Base-by-base conservation (phyloP, 371 early-diverging fungal species). In the Rhizopus delemar region DNA sequence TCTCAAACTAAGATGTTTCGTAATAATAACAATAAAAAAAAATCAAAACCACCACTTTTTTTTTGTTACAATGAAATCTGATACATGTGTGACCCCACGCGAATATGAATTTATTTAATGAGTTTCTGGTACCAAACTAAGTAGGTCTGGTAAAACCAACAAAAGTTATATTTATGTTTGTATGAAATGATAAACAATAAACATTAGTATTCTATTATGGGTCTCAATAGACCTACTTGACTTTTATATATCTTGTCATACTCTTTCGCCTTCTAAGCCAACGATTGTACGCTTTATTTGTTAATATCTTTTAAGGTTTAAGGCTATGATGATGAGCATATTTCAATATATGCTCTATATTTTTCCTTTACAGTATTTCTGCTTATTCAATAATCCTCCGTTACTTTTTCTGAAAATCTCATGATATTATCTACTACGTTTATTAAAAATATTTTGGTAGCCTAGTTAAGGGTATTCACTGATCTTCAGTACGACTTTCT, bases 371-470 rank as follows among this genome's bases (percentile, higher is more conserved):
- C 22, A 22, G 2, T 22, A 22, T 22, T 22, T 22, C 0, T 86
- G 93, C 80, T 82, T 83, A 61, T 87, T 91, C 39, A 95, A 68
- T 36, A 92, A 61, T 29, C 82, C 80, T 1, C 93, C 95, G 53
- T 85, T 88, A 3, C 81, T 78, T 32, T 86, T 87, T 96, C 95
- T 75, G 96, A 82, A 34, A 97, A 70, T 36, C 94, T 83, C 15
- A 94, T 70, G 1, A 86, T 86, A 53, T 72, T 71, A 68, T 95
- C 95, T 68, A 94, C 12, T 93, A 73, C 13, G 95, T 63, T 66
- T 93, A 92, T 58, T 91, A 86, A 41, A 81, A 73, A 66, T 93
- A 93, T 57, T 82, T 78, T 1, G 91, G 87, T 28, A 91, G 73
- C 8, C 71, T 59, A 5, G 87, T 88, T 2, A 88, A 91, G 22